These are phyloP conservation scores for Conidiobolus incongruus DNA, from an alignment of 371 early-diverging fungal species.

Conservation along the genomic window DNA sequence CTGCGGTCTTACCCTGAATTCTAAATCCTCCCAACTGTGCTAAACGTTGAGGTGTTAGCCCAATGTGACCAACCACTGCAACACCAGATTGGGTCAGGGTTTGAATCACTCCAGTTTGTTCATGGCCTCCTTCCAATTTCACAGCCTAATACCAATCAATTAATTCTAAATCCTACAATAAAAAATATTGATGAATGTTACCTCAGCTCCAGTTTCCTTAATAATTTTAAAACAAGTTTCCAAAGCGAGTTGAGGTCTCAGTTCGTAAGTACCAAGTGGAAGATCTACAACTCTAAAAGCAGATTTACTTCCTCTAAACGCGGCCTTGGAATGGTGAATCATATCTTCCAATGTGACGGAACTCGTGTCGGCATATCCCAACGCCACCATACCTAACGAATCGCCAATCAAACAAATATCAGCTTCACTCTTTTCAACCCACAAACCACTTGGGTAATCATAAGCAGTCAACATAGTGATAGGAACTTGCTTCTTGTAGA, in stretches of 20 bases:
- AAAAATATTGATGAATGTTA: constrained; percentile 6
- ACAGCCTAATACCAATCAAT: too few relatives aligned
- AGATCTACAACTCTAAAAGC: constrained; percentile 71
- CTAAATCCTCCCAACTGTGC: constrained; percentile 71
- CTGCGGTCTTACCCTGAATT: constrained; percentile 76
- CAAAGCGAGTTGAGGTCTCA: constrained; percentile 44
- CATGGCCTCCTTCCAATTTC: constrained; percentile 87
- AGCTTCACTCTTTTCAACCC: constrained; percentile 56
- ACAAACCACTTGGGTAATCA: constrained; percentile 74
- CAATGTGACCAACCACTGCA: constrained; percentile 83
- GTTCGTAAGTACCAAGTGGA: constrained; percentile 84
- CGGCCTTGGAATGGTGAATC: constrained; percentile 85
- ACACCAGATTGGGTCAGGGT: constrained; percentile 62
- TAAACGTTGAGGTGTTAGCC: constrained; percentile 83
- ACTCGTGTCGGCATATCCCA: constrained; percentile 71
- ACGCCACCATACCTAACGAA: constrained; percentile 84
- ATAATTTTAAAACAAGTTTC: constrained; percentile 51
- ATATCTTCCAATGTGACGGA: constrained; percentile 79
- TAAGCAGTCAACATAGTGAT: constrained; percentile 70
- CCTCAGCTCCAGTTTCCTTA: constrained; percentile 74
- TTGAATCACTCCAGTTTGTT: constrained; percentile 48
- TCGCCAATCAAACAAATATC: constrained; percentile 88
- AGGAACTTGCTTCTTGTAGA: constrained; percentile 43
- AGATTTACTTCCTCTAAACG: constrained; percentile 46
- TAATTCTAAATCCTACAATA: too few relatives aligned